Evolutionary conservation across 495 filamentous ascomycete genomes (phyloP), one percentile per base, ranked within the genome.

Genomic region (Sabuloglossum arenarium): DNA sequence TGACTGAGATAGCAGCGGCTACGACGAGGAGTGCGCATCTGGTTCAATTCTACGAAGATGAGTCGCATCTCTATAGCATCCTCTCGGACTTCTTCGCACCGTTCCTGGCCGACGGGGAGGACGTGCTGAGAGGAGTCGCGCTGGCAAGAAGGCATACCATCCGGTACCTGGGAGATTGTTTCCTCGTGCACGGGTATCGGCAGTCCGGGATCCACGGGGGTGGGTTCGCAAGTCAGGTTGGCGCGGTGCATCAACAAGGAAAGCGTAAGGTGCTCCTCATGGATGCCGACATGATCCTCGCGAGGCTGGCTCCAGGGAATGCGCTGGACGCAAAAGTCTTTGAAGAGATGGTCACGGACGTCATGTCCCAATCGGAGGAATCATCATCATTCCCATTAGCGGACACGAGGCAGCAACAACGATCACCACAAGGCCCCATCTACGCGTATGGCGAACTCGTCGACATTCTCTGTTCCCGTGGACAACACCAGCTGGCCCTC

Each of bases 51-150:
- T 66, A 66, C 57, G 64, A 62, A 30, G 58, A 60, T n/a, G 62
- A 64, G 14, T 52, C 56, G 29, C 62, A 60, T 34, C 57, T 66
- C 42, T 66, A 63, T 42, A 58, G 61, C 43, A 59, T 64, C 3
- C 56, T 66, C 27, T 66, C 64, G 10, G 62, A 58, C 31, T 66
- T 66, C 55, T 62, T 66, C 52, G 60, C 66, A n/a, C 64, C 64
- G 1, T 21, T 66, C 64, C 54, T 66, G 24, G 11, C 5, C 6
- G 24, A 29, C 16, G 24, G 8, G 28, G 28, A 29, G 5, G 11
- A 1, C 12, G 24, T 23, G 23, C 47, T 29, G 24, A 23, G 9
- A 29, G 47, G 24, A 27, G 47, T 51, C 6, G 47, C 28, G 24
- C 25, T 51, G 24, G 47, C 47, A 6, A 27, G 47, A 6, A 14